phyloP scores from a whole-genome alignment of 2,329 filamentous ascomycete genomes.

The Cladobotryum protrusum region DNA sequence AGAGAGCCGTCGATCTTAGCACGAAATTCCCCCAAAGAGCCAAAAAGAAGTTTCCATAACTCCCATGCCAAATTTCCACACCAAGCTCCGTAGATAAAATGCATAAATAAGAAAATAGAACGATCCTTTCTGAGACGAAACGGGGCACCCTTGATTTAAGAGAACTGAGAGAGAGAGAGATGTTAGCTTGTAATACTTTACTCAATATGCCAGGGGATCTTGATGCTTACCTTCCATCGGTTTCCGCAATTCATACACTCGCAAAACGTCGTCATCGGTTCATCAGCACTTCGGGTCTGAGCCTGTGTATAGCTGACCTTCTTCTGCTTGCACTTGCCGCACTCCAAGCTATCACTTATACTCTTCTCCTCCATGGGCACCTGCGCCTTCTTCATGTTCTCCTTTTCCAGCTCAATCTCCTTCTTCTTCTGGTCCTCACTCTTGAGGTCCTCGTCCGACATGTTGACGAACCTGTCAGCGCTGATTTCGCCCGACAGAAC shows the following conservation, averaged over 20 bases:
- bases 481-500: constrained; percentile 71
- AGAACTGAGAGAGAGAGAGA: background rate
- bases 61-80: constrained; percentile 6
- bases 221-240: constrained; percentile 59
- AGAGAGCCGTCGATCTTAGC: background rate
- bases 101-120: background rate
- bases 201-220: background rate
- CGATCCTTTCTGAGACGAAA: background rate
- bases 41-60: constrained; percentile 9
- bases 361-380: constrained; percentile 87
- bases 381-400: constrained; percentile 97
- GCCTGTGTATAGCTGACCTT: constrained; percentile 95
- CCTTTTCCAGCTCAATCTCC: constrained; percentile 71
- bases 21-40: background rate
- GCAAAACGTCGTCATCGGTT: constrained; percentile 78
- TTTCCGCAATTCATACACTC: constrained; percentile 65
- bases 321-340: constrained; percentile 86
- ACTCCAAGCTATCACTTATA: constrained; percentile 81
- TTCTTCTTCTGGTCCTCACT: constrained; percentile 72
- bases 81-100: background rate
- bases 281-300: constrained; percentile 91
- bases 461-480: constrained; percentile 69
- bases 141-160: background rate
- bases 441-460: constrained; percentile 89
- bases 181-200: background rate